phyloP scores from a whole-genome alignment of 2,329 filamentous ascomycete species.

The Calonectria hawksworthii region DNA sequence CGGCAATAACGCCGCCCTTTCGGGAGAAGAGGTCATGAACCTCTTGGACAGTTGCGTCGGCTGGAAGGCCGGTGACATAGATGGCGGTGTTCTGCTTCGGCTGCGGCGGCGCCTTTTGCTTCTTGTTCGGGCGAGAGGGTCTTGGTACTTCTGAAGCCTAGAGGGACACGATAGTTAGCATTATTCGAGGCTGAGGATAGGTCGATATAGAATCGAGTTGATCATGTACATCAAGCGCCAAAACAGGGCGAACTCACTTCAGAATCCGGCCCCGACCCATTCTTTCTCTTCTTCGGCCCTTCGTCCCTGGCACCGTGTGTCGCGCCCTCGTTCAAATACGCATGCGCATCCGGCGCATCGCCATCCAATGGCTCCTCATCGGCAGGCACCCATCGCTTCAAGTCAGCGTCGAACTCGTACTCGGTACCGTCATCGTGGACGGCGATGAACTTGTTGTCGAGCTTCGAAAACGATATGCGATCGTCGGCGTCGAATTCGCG shows the following conservation, averaged over 20 bases:
- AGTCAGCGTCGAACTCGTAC: slow-evolving; percentile 82
- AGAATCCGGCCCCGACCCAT: slow-evolving; percentile 52
- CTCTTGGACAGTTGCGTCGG: slow-evolving; percentile 84
- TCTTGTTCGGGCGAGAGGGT: slow-evolving; percentile 58
- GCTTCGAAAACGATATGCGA: slow-evolving; percentile 88
- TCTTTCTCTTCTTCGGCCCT: slow-evolving; percentile 59
- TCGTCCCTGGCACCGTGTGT: slow-evolving; percentile 42
- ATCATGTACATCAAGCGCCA: background rate
- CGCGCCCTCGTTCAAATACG: slow-evolving; percentile 48
- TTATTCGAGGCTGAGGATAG: background rate
- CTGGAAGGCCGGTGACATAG: slow-evolving; percentile 90
- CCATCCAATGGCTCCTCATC: slow-evolving; percentile 57
- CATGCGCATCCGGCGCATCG: slow-evolving; percentile 58
- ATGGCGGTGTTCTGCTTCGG: slow-evolving; percentile 86
- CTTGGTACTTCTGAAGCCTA: slow-evolving; percentile 51
- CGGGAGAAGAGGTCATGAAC: slow-evolving; percentile 85
- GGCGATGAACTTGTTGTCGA: slow-evolving; percentile 85
- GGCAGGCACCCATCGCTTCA: slow-evolving; percentile 82
- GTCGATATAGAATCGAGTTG: background rate
- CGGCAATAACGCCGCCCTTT: slow-evolving; percentile 91
- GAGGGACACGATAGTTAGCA: slow-evolving; percentile 23
- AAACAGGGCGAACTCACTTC: slow-evolving; percentile 56
- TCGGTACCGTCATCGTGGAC: slow-evolving; percentile 89
- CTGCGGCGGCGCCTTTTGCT: slow-evolving; percentile 62
- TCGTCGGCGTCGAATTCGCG: slow-evolving; percentile 82